A percentile compares a stretch with the other conserved stretches of the same genome.
Conservation (phyloP, 257 asterid species). For the Scutellaria barbata region DNA sequence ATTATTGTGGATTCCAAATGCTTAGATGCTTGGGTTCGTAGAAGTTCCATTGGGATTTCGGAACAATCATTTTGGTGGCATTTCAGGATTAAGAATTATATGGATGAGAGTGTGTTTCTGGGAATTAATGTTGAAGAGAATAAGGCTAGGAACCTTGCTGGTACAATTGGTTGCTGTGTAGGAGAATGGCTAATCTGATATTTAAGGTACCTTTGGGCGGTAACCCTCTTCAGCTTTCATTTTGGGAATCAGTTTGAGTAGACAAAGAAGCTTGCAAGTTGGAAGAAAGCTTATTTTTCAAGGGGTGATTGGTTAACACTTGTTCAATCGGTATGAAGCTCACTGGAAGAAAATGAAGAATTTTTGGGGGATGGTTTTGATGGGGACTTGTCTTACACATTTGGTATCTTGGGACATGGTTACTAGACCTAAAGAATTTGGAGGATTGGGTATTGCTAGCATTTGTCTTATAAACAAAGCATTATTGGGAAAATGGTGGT, state of each 20-base stretch:
- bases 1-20: not conserved
- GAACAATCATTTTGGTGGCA: not conserved
- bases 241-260: not conserved
- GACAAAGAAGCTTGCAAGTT: not conserved
- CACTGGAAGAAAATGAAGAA: not conserved
- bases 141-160: too few species aligned
- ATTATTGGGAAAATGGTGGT: not conserved
- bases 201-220: too few species aligned
- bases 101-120: too few species aligned
- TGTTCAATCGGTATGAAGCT: not conserved
- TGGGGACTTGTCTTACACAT: not conserved
- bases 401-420: not conserved
- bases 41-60: not conserved
- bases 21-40: not conserved
- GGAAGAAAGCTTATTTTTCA: not conserved
- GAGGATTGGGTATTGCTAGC: not conserved
- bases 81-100: too few species aligned
- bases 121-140: too few species aligned
- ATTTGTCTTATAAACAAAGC: not conserved
- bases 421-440: conserved; percentile 1
- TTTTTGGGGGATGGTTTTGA: not conserved
- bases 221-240: too few species aligned
- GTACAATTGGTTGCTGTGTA: too few species aligned
- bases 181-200: too few species aligned
- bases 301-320: not conserved